Evolutionary conservation across 2,329 filamentous ascomycete species (phyloP), one percentile per base, ranked within the genome.

Genomic region (Aspergillus chevalieri): DNA sequence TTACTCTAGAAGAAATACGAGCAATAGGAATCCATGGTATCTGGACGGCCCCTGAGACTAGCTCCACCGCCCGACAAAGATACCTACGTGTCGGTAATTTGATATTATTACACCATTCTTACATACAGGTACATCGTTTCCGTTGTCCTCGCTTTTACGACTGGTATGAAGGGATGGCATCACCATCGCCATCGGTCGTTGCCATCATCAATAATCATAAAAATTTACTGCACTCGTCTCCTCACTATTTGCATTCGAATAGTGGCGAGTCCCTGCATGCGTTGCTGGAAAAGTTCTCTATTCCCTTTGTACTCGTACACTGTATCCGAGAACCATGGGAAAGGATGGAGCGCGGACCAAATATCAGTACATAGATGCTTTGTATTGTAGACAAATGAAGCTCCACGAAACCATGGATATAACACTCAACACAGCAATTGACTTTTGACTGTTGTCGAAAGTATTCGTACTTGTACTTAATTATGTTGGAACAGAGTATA

Each of bases 121-220:
- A 47, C 47, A 12, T 41, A 41, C 38, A 41, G 43, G 43, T 28
- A 43, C 42, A 28, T 22, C 39, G 17, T 12, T 41, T 41, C 17
- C 38, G 38, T 41, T 41, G 17, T 15, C 38, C 15, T 41, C 38
- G 56, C 57, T 55, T 53, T 60, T 51, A 49, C 42, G 46, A 26
- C 38, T 54, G 63, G 63, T 57, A 65, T 65, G 63, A 56, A 65
- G 63, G 63, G 62, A 62, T 62, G 54, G 36, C 43, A 48, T 56
- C 57, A 48, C 52, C 49, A 50, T 58, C 56, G 26, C n/a, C 17
- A 38, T 19, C 6, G n/a, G 3, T 19, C 34, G n/a, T 38, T 26
- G 36, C 42, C 38, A 43, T 47, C 56, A 49, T 54, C 46, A 48
- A 47, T 30, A 30, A 30, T 30, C 26, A 30, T 30, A 30, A 30